phyloP scores from a whole-genome alignment of 495 filamentous ascomycete species.

The Cercophora scortea region DNA sequence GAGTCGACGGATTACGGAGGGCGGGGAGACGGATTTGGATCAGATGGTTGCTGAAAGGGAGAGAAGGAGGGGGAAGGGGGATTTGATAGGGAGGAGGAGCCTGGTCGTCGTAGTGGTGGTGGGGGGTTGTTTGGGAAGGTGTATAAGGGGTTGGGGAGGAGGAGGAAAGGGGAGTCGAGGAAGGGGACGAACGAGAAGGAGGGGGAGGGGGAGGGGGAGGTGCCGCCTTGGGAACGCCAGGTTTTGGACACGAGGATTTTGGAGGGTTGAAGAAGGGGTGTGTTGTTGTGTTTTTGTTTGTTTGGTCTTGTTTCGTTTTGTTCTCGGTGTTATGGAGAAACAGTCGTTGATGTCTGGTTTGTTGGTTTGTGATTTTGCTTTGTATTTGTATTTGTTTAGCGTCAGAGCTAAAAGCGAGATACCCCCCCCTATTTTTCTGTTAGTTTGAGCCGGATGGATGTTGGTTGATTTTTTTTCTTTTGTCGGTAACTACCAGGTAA shows the following conservation, averaged over 20 bases:
- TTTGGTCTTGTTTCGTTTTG: too few species aligned
- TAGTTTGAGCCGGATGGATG: too few species aligned
- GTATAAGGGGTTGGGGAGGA: not conserved
- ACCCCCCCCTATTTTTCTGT: too few species aligned
- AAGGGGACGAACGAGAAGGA: not conserved
- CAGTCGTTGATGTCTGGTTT: too few species aligned
- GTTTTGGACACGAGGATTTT: slow-evolving; percentile 13
- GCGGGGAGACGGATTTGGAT: slow-evolving; percentile 2
- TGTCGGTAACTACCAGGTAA: too few species aligned
- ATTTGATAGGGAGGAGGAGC: not conserved
- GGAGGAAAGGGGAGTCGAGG: not conserved
- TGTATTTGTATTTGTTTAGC: too few species aligned
- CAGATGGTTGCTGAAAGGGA: slow-evolving; percentile 3
- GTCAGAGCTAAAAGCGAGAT: too few species aligned
- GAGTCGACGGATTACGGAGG: not conserved
- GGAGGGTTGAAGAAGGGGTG: slow-evolving; percentile 2
- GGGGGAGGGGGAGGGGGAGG: not conserved
- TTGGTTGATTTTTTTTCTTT: too few species aligned
- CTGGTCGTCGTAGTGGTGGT: not conserved
- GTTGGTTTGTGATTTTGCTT: too few species aligned
- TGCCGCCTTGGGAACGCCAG: slow-evolving; percentile 7
- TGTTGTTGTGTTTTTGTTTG: too few species aligned
- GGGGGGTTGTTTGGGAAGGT: not conserved
- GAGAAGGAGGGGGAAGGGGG: not conserved
- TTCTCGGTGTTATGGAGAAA: too few species aligned